Base-by-base conservation (phyloP, 192 early-diverging fungal species). In the Gryganskiella cystojenkinii region DNA sequence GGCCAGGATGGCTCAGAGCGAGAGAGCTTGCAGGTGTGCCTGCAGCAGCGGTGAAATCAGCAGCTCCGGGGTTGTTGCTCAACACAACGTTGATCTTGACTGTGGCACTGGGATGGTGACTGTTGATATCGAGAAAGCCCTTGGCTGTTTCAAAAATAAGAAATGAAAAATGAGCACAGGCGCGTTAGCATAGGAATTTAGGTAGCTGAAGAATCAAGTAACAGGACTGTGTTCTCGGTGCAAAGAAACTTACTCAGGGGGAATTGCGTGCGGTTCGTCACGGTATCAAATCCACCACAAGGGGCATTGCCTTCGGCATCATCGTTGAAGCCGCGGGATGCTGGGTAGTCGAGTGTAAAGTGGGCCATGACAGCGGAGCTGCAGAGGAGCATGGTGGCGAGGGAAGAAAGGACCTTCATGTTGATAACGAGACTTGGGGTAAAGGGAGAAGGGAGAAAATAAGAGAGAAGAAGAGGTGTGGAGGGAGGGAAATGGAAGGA, bases 271-370 rank as follows among this genome's bases (percentile, higher is more conserved):
- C 86, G 80, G 47, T 59, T 69, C 11, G 64, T 34, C 17, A 71
- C 80, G 4, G 70, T 52, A 24, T 80, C 56, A 61, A 79, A 87
- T 8, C 80, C 80, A 47, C 86, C 86, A 55, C 88, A 89, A 37
- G 86, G 88, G 20, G 58, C 83, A 31, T 56, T 79, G 8, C 76
- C 66, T 31, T 89, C 86, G 5, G 49, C 76, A 34, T 56, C 54
- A 4, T 87, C 85, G 43, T 44, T 53, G 27, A 87, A 87, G 15
- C 82, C 82, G 43, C 87, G 76, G 15, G 83, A 25, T 6, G 56
- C 19, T 46, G 87, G 87, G 45, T 84, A 84, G 22, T 65, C 70
- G 20, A 89, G 64, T 31, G 76, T 69, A 45, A 62, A 89, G 56
- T 89, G 87, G 20, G 86, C 86, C 54, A 61, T 64, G 8, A 64